These are phyloP conservation scores for Metschnikowia cubensis DNA, from an alignment of 805 yeast genomes.

Conservation along the genomic window DNA sequence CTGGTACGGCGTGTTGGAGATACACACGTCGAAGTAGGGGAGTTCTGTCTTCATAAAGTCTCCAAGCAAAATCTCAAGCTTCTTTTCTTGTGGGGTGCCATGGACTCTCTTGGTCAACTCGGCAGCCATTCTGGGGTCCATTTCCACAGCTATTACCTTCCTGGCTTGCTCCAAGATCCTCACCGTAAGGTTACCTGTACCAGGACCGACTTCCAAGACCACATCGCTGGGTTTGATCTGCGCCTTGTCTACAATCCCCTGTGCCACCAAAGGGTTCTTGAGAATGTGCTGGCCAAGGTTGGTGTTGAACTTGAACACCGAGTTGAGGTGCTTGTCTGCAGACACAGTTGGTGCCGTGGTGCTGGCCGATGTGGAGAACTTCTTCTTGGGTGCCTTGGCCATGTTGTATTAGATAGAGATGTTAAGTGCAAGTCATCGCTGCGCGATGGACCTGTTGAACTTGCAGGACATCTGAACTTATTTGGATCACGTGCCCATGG, in stretches of 20 bases:
- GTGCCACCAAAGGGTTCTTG: constrained; percentile 94
- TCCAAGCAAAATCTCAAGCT: constrained; percentile 86
- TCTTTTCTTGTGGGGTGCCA: constrained; percentile 91
- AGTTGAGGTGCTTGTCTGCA: constrained; percentile 65
- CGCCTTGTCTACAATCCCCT: constrained; percentile 97
- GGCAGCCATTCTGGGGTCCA: constrained; percentile 99
- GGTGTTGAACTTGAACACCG: constrained; percentile 95
- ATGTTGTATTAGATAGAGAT: constrained; percentile 23
- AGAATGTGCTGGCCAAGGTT: constrained; percentile 95
- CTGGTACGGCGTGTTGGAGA: constrained; percentile 96
- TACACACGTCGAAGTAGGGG: constrained; percentile 93
- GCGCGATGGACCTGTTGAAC: constrained; percentile 6
- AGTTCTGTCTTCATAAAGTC: constrained; percentile 94
- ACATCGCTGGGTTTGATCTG: constrained; percentile 86
- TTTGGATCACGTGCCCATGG: too few species aligned
- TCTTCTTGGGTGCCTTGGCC: constrained; percentile 66
- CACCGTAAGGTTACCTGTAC: constrained; percentile 96
- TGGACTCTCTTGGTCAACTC: constrained; percentile 96
- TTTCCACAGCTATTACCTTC: constrained; percentile 93
- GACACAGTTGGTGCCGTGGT: constrained; percentile 57
- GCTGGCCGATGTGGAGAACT: constrained; percentile 44
- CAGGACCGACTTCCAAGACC: constrained; percentile 97
- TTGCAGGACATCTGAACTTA: too few species aligned
- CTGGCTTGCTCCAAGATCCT: constrained; percentile 87
- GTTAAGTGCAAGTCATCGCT: constrained; percentile 7